Base-by-base conservation (phyloP, 305 asterid species). In the Fraxinus greggii region DNA sequence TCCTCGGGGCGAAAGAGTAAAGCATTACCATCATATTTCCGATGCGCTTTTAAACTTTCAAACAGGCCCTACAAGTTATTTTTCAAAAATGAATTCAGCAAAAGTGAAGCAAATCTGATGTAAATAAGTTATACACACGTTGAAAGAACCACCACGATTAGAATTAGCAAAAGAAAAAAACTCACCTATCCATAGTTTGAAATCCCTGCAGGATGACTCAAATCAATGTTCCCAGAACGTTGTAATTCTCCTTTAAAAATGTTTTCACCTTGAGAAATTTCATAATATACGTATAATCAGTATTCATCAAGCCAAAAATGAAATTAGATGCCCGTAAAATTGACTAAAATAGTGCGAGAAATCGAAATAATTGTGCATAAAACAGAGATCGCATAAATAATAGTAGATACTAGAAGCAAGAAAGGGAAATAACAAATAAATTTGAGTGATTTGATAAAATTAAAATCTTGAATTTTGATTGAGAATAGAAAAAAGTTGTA, bases 161-260 rank as follows among this genome's bases (percentile, higher is more conserved):
- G 38, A 35, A 33, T 5, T 35, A 35, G 38, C 1, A 35, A 35
- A 35, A 35, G 38, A 1, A 6, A 35, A 59, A 56, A 74, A 31
- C 69, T 45, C 80, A 95, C 99, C 97, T 94, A 98, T 4, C 99
- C 99, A 12, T 95, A 95, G 79, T 95, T 95, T 87, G 94, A 89
- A 88, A 95, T 85, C 38, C 98, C 98, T 67, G 99, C 90, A 67
- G 95, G 94, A 95, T n/a, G n/a, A n/a, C n/a, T n/a, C n/a, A n/a
- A n/a, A n/a, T n/a, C n/a, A n/a, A n/a, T 92, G 92, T 95, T 95
- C 72, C 99, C 99, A 79, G 93, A 95, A 51, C 97, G 86, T 87
- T 89, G 91, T 73, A 95, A 86, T 84, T 95, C 97, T 35, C 99
- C 99, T 72, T 87, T 88, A 1, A 91, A 73, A 85, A 94, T 94